Evolutionary conservation across 257 asterid species (phyloP), one percentile per base, ranked within the genome.

Genomic region (Eustoma russellianum): DNA sequence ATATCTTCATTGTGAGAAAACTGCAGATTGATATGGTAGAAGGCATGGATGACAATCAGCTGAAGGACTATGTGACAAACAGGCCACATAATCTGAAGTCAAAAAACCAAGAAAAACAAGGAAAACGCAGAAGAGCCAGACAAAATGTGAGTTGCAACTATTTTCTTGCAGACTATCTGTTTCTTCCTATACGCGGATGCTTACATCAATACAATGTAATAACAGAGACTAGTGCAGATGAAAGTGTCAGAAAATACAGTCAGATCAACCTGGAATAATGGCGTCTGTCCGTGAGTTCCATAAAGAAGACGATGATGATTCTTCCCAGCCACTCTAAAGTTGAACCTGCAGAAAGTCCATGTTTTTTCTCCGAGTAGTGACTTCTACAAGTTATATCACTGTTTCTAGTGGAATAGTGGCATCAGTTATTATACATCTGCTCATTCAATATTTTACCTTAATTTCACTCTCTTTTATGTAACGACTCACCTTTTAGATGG

Each of bases 21-120:
- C 30, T 11, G 24, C 57, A 63, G 68, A 63, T 48, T 16, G 68
- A 63, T 43, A 55, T 55, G 62, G 48, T 55, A n/a, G 57, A 63
- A 28, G 48, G 55, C 62, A 63, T 63, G 68, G 60, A 63, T 40
- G 61, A 48, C 19, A 24, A 45, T 14, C 49, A 55, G 16, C 68
- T 55, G 57, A 63, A 55, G 41, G 46, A 56, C 19, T 53, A 63
- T 33, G 43, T 48, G 45, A 55, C 55, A 61, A 63, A 40, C 40
- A 48, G 56, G 56, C 68, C 62, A 3, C 24, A 63, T 3, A 53
- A 33, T 38, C 28, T 63, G 62, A 40, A 48, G 48, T 38, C 33
- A 10, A 47, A 51, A 24, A 63, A 48, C 24, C 28, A 56, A 16
- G 57, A 48, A n/a, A 55, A 63, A 15, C 1, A 19, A 35, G 62